phyloP scores from a whole-genome alignment of 2,329 filamentous ascomycete genomes.

The Alternaria arbusti region DNA sequence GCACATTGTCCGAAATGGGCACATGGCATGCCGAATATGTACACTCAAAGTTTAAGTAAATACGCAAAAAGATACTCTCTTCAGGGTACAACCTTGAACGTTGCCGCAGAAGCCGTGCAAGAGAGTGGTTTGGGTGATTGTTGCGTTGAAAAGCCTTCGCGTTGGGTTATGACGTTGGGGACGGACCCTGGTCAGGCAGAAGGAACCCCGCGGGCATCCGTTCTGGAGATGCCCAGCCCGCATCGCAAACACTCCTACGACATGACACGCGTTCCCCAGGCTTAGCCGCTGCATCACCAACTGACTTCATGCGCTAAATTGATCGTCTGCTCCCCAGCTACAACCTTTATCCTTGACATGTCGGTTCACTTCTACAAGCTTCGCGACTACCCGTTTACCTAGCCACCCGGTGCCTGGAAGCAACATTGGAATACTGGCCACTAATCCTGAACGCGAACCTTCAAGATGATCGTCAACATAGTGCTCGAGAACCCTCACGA shows the following conservation, averaged over 20 bases:
- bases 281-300: conserved; percentile 30
- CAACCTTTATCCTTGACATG: conserved; percentile 31
- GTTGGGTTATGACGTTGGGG: conserved; percentile 24
- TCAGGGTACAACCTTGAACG: neutral
- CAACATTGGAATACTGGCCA: neutral
- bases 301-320: conserved; percentile 14
- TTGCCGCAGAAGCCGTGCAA: neutral
- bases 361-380: conserved; percentile 21
- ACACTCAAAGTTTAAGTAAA: neutral
- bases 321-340: conserved; percentile 4
- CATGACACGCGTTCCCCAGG: conserved; percentile 41
- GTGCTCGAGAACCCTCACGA: conserved; percentile 68
- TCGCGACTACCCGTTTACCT: conserved; percentile 23
- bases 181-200: conserved; percentile 7
- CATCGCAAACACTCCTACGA: conserved; percentile 26
- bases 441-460: conserved; percentile 1
- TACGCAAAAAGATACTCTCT: neutral
- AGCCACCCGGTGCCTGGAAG: conserved; percentile 8
- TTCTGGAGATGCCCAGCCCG: conserved; percentile 21
- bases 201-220: conserved; percentile 25
- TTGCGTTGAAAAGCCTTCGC: neutral
- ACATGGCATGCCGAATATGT: neutral
- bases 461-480: conserved; percentile 63
- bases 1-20: conserved; percentile 3
- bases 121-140: neutral